phyloP scores from a whole-genome alignment of 2,329 filamentous ascomycete species.

The Claviceps pazoutovae region DNA sequence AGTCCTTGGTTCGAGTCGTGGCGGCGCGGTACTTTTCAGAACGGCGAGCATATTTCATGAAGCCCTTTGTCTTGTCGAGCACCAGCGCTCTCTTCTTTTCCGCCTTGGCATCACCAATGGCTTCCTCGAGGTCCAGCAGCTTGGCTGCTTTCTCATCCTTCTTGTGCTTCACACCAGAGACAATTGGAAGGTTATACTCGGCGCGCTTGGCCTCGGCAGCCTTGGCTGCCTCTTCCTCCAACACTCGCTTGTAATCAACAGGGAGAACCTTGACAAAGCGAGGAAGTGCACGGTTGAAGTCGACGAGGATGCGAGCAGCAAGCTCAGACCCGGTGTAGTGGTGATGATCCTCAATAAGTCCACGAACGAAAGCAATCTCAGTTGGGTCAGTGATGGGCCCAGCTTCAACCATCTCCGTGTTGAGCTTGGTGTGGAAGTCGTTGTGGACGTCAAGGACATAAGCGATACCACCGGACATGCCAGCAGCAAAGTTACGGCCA shows the following conservation, averaged over 20 bases:
- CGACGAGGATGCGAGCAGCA: slow-evolving; percentile 81
- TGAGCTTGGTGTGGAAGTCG: slow-evolving; percentile 87
- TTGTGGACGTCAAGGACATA: slow-evolving; percentile 83
- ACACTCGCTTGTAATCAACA: slow-evolving; percentile 88
- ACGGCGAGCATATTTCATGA: slow-evolving; percentile 93
- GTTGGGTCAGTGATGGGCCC: slow-evolving; percentile 68
- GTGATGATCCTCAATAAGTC: slow-evolving; percentile 90
- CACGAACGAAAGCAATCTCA: slow-evolving; percentile 81
- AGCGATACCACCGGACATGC: slow-evolving; percentile 96
- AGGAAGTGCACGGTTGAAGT: slow-evolving; percentile 82
- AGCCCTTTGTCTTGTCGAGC: slow-evolving; percentile 92
- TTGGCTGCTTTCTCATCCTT: slow-evolving; percentile 57
- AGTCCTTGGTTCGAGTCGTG: slow-evolving; percentile 77
- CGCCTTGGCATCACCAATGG: slow-evolving; percentile 64
- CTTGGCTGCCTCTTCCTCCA: slow-evolving; percentile 75
- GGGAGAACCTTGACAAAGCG: slow-evolving; percentile 90
- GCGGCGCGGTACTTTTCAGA: slow-evolving; percentile 84
- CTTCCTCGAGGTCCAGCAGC: slow-evolving; percentile 80
- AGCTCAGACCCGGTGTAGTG: slow-evolving; percentile 96
- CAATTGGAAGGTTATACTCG: slow-evolving; percentile 65
- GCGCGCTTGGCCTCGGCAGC: slow-evolving; percentile 72
- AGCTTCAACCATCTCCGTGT: slow-evolving; percentile 94
- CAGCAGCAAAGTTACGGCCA: slow-evolving; percentile 92
- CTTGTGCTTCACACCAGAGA: slow-evolving; percentile 50
- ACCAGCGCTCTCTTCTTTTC: slow-evolving; percentile 87